Conservation (phyloP, 371 early-diverging fungal species). For the Synchytrium microbalum region DNA sequence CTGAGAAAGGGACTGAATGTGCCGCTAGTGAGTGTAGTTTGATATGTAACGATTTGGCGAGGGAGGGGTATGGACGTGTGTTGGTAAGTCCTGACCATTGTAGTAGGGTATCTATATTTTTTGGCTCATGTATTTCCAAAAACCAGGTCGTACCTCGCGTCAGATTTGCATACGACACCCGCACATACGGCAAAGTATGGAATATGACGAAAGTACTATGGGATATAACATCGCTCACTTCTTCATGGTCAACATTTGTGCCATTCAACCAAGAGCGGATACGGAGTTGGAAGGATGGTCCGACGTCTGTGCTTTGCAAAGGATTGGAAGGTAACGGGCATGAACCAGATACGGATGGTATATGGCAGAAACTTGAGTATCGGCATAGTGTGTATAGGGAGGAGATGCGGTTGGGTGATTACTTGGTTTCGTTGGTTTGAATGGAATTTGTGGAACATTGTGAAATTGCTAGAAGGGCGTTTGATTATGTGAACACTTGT, state of each 20-base stretch:
- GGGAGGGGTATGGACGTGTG: neutral
- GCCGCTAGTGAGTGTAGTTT: neutral
- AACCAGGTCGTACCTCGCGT: neutral
- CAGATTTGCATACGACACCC: neutral
- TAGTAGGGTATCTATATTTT: too few relatives aligned
- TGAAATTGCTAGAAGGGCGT: too few relatives aligned
- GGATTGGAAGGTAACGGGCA: slow-evolving; percentile 1
- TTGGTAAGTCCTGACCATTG: neutral
- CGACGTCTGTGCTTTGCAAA: neutral
- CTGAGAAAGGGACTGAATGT: neutral
- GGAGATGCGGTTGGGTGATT: too few relatives aligned
- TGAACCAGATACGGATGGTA: too few relatives aligned
- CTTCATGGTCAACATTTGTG: neutral
- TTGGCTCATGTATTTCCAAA: neutral
- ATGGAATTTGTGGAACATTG: too few relatives aligned
- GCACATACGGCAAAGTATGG: neutral
- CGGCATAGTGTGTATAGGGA: too few relatives aligned
- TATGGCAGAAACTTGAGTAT: too few relatives aligned
- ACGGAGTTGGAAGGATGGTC: neutral
- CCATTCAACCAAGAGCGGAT: neutral
- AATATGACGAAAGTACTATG: neutral
- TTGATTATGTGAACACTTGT: too few relatives aligned
- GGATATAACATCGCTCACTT: neutral
- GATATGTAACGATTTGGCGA: neutral
- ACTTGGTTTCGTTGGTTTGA: too few relatives aligned